Percentiles rank a stretch among this genome's conserved stretches.
Evolutionary conservation across 805 yeast genomes (phyloP).

Genomic region (Candida awuae): DNA sequence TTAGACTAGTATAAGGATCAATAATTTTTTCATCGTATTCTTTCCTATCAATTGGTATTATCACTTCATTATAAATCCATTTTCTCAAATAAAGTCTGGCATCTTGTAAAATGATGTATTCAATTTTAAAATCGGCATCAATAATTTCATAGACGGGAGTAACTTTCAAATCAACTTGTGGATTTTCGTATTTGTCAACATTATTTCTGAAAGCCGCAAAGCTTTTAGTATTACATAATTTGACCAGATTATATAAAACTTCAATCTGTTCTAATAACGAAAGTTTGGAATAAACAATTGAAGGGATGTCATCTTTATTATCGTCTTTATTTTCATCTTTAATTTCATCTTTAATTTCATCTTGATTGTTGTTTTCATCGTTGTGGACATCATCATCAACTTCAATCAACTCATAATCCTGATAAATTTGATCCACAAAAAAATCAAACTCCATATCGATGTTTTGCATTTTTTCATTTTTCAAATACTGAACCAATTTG

Average conservation of each 20-base stretch:
- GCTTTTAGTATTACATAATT: constrained; percentile 34
- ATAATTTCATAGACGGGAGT: constrained; percentile 16
- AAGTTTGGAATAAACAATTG: constrained; percentile 23
- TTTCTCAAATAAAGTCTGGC: constrained; percentile 42
- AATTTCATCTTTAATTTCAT: constrained; percentile 6
- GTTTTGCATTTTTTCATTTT: constrained; percentile 28
- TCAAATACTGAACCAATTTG: constrained; percentile 34
- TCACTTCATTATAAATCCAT: constrained; percentile 25
- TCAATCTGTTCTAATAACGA: constrained; percentile 41
- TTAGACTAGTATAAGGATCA: constrained; percentile 13
- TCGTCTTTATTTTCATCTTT: constrained; percentile 5
- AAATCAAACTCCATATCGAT: constrained; percentile 26
- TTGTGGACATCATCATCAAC: constrained; percentile 9
- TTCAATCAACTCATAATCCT: constrained; percentile 10
- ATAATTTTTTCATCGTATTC: constrained; percentile 22
- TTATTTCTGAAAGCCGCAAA: constrained; percentile 41
- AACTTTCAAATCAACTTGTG: constrained; percentile 21
- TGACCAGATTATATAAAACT: constrained; percentile 34
- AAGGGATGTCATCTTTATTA: constrained; percentile 7
- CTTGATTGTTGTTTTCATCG: constrained; percentile 8
- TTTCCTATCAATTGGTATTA: constrained; percentile 30
- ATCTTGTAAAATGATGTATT: constrained; percentile 39
- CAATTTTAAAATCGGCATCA: constrained; percentile 15
- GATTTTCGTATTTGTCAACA: constrained; percentile 32
- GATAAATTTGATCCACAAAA: constrained; percentile 12